Evolutionary conservation across 2,329 filamentous ascomycete species (phyloP), one percentile per base, ranked within the genome.

Genomic region (Malbranchea cinnamomea): DNA sequence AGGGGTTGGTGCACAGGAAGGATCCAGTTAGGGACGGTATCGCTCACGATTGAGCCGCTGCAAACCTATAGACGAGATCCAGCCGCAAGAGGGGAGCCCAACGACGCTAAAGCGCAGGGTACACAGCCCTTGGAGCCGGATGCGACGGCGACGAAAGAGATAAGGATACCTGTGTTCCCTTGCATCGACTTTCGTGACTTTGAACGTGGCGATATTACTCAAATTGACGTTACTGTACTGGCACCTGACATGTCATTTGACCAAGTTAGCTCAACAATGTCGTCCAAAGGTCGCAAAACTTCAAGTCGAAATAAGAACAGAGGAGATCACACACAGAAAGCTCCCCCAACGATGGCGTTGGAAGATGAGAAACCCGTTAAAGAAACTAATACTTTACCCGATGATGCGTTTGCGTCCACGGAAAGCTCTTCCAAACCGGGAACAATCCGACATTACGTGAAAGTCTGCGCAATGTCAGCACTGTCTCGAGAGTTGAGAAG

Each of bases 1-100:
- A 55, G 69, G 11, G 67, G 68, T n/a, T 74, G 69, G 70, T 57
- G 55, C 8, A 52, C 54, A 1, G 67, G 66, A 4, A 37, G 41
- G 2, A 45, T 47, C 2, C 49, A 50, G 9, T 47, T 71, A 11
- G 70, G 70, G 2, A 51, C 52, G 26, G 59, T 67, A 5, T 62
- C 54, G 2, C 63, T 71, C 37, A 44, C 49, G 5, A 52, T 74
- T 12, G 53, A 55, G 4, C 59, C 62, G 1, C 42, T 67, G 14
- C 22, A 33, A 19, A 30, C 22, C 24, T 22, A 16, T 9, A 19
- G 23, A 21, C n/a, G 22, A 13, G 10, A n/a, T 11, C 12, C 14
- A 14, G 10, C n/a, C 13, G 2, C n/a, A 19, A 10, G 19, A 16
- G n/a, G 4, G 6, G 24, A 17, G 9, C 16, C 18, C 19, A 24